Base-by-base conservation (phyloP, 371 early-diverging fungal species). In the Apophysomyces sp. region DNA sequence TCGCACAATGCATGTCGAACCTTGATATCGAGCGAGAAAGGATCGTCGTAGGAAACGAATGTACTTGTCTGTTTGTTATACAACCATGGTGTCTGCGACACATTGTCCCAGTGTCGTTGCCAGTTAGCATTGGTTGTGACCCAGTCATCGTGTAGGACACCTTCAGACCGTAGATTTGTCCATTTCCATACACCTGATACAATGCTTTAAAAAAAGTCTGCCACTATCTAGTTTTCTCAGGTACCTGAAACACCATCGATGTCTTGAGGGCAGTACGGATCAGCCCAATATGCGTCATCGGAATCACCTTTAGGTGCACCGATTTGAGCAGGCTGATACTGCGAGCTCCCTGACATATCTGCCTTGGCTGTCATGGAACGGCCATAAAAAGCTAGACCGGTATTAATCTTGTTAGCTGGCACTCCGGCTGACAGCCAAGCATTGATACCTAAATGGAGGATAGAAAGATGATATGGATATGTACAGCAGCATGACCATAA, bases 371-470 rank as follows among this genome's bases (percentile, higher is more conserved):
- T 83, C 28, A 87, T 67, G 0, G 87, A 67, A 54, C 87, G 85
- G 13, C 93, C 93, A 64, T 88, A 86, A 69, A 87, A 89, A 1
- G 89, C 80, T 7, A 85, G 65, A 37, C 92, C 92, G 16, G 84
- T 80, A 0, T 84, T 82, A 6, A 92, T 71, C 69, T 91, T 89
- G n/a, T 73, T 62, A 0, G 72, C 68, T 4, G 89, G 88, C 57
- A 87, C 83, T 54, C 87, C 88, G 39, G 90, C 87, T 8, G 57
- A 54, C 24, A 77, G 82, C 89, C 88, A 89, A 18, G 74, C 62
- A 12, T 74, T 60, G 28, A 90, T 75, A 18, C 83, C 76, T 76
- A 58, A 16, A 12, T 3, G 51, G 34, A n/a, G 26, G 1, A 21
- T 58, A 34, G 24, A 15, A 4, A 15, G 21, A 36, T n/a, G n/a